Evolutionary conservation across 495 filamentous ascomycete genomes (phyloP).

Genomic region (Penicillium egyptiacum): DNA sequence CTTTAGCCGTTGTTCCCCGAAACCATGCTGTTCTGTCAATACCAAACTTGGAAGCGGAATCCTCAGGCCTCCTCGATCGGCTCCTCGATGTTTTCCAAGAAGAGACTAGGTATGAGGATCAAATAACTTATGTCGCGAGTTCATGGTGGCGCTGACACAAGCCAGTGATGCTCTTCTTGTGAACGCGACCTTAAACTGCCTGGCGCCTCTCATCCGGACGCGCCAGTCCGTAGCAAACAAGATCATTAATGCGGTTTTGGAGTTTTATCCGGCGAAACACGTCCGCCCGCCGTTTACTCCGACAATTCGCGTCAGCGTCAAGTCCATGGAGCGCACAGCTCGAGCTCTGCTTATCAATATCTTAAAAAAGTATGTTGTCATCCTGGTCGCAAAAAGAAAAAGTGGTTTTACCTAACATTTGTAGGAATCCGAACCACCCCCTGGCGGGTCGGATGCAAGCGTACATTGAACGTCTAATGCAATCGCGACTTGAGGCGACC

Average conservation of each 20-base stretch:
- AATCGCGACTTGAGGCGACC: conserved; percentile 69
- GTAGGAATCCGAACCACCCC: conserved; percentile 69
- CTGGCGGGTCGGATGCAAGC: conserved; percentile 72
- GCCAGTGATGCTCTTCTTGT: conserved; percentile 82
- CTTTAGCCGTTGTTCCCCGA: conserved; percentile 77
- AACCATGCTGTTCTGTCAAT: conserved; percentile 76
- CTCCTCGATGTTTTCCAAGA: conserved; percentile 86
- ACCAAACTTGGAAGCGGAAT: conserved; percentile 83
- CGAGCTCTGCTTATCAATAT: conserved; percentile 78
- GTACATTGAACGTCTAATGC: conserved; percentile 74
- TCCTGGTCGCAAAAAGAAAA: not conserved
- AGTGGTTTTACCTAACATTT: conserved; percentile 1
- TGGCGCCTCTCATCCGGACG: conserved; percentile 75
- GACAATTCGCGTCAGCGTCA: conserved; percentile 74
- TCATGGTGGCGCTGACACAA: conserved; percentile 12
- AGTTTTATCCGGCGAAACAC: conserved; percentile 84
- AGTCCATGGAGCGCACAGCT: conserved; percentile 92
- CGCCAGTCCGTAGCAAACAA: conserved; percentile 79
- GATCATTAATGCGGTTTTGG: conserved; percentile 80
- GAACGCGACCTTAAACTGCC: conserved; percentile 86
- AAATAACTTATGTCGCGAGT: not conserved
- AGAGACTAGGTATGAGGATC: conserved; percentile 63
- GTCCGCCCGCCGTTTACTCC: conserved; percentile 74
- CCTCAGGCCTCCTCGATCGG: conserved; percentile 83
- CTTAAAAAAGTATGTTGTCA: conserved; percentile 60